Conservation (phyloP, 495 filamentous ascomycete genomes). For the Penicillium manginii region DNA sequence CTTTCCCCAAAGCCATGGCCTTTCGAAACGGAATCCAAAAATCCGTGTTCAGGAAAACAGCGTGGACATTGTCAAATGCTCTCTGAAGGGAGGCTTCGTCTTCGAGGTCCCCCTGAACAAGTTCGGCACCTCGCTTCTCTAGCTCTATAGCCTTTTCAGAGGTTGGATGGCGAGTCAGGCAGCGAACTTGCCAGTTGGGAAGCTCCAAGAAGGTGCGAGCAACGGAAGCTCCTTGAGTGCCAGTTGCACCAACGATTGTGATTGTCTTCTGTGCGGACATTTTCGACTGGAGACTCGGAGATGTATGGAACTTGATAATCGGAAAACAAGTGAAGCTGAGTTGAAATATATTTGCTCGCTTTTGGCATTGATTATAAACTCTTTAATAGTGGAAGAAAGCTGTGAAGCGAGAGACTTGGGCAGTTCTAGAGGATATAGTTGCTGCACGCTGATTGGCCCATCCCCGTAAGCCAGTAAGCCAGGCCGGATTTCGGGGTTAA, state of each 20-base stretch:
- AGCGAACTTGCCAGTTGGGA: conserved; percentile 45
- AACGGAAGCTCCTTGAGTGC: conserved; percentile 56
- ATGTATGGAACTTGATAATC: no score
- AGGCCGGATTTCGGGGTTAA: conserved; percentile 15
- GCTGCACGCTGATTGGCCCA: conserved; percentile 18
- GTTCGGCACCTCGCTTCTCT: conserved; percentile 46
- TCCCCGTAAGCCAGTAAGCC: conserved; percentile 24
- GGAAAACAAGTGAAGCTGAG: no score
- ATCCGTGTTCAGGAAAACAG: conserved; percentile 59
- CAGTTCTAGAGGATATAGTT: conserved; percentile 9
- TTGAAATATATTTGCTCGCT: no score
- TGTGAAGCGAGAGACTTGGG: neutral
- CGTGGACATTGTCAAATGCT: conserved; percentile 52
- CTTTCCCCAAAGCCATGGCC: conserved; percentile 14
- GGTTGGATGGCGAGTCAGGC: conserved; percentile 44
- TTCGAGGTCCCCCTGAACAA: conserved; percentile 51
- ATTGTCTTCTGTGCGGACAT: conserved; percentile 28
- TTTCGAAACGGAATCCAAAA: conserved; percentile 44
- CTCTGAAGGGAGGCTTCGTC: conserved; percentile 41
- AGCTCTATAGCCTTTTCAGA: conserved; percentile 46
- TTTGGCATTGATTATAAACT: neutral
- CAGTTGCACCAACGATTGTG: conserved; percentile 36
- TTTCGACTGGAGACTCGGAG: neutral
- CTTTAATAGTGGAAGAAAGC: neutral
- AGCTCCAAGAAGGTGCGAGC: conserved; percentile 39